Percentiles rank a stretch among this genome's conserved stretches.
These are phyloP conservation scores for Ascosphaera pollenicola DNA, from an alignment of 2,329 filamentous ascomycete genomes.

Conservation along the genomic window DNA sequence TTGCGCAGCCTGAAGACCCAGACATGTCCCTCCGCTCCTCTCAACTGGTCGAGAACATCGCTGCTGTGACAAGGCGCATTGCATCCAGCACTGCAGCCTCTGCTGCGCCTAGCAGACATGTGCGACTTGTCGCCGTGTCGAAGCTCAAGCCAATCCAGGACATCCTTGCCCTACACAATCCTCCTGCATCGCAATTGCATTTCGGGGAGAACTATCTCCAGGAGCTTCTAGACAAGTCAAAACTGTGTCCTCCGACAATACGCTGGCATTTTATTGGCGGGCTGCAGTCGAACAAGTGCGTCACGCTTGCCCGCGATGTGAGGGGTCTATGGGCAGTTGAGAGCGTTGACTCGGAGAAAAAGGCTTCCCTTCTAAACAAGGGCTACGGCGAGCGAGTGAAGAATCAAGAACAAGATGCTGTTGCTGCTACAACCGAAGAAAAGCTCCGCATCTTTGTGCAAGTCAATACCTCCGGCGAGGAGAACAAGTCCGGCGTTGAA, in stretches of 20 bases:
- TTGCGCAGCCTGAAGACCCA: too few species aligned
- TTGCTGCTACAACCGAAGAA: constrained; percentile 5
- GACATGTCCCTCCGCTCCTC: constrained; percentile 35
- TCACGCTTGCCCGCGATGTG: constrained; percentile 57
- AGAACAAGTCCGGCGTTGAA: constrained; percentile 58
- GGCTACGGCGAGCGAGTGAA: constrained; percentile 37
- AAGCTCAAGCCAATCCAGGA: constrained; percentile 91
- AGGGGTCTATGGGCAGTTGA: constrained; percentile 82
- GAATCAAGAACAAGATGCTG: constrained; percentile 9
- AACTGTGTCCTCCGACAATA: constrained; percentile 51
- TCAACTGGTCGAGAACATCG: constrained; percentile 39
- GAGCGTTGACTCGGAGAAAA: constrained; percentile 72
- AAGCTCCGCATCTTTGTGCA: constrained; percentile 63
- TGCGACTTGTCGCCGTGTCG: constrained; percentile 75
- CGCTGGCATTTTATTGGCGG: constrained; percentile 95
- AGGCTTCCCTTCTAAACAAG: constrained; percentile 61
- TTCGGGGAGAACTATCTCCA: constrained; percentile 96
- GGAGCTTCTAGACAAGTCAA: constrained; percentile 71
- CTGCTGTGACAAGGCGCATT: constrained; percentile 36
- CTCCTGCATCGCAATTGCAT: constrained; percentile 38
- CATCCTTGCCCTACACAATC: constrained; percentile 58
- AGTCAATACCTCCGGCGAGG: constrained; percentile 85
- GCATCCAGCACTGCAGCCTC: constrained; percentile 25
- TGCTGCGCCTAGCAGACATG: constrained; percentile 6
- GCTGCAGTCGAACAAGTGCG: constrained; percentile 85